Base-by-base conservation (phyloP, 1,139 yeast genomes). In the Tardiomyces blankii region DNA sequence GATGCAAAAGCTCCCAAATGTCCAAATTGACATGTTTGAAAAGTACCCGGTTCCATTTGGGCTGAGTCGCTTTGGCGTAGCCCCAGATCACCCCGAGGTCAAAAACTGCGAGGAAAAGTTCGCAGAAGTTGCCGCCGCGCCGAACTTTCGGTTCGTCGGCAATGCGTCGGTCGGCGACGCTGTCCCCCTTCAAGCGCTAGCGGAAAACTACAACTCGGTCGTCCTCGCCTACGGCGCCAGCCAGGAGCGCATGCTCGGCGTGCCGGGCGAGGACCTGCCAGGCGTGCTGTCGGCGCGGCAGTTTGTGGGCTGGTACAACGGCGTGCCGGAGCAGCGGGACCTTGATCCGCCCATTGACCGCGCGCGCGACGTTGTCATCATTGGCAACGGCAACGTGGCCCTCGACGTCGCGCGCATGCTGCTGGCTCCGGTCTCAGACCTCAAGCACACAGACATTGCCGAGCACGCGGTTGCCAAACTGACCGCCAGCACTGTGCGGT, bases 341-440 rank as follows among this genome's bases (percentile, higher is more conserved):
- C 63, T 70, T 42, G 66, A 66, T 35, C 81, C 85, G 0, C 77
- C 75, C 2, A 68, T 91, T 54, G 77, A 74, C 11, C 66, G 73
- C 39, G 79, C 82, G 1, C 74, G 75, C 49, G 70, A 74, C 42
- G 95, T 88, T 1, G 78, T 83, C 1, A 80, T 91, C 41, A 74
- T 91, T n/a, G 99, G 99, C 3, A 89, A 89, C 61, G 99, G 99
- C 40, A 91, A 91, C 59, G 99, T 91, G n/a, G 96, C 98, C 0
- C 66, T 91, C 49, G 99, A 91, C 61, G 80, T 91, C 8, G 89
- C 96, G 1, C 68, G 99, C 46, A 70, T 91, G 2, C 67, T 91
- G 38, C 64, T 89, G 48, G 77, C 79, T 27, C 70, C 72, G 2
- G 63, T 70, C 0, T 65, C 66, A 4, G 52, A 65, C 1, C 76